Conservation (phyloP, 2,329 filamentous ascomycete genomes). For the Fusarium anguioides region DNA sequence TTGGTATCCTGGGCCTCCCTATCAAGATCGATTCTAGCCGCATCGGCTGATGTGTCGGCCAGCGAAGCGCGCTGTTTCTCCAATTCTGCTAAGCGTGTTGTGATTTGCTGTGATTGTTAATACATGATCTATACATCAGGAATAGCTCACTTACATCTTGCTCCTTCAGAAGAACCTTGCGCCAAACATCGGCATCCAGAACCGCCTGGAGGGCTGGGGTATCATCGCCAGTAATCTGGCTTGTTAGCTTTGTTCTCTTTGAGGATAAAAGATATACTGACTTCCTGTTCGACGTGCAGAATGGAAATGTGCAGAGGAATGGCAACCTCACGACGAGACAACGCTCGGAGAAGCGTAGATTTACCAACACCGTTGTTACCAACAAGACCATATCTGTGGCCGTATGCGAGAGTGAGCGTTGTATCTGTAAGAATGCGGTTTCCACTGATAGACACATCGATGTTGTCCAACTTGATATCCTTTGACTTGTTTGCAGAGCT, state of each 20-base stretch:
- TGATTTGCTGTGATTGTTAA: slow-evolving; percentile 73
- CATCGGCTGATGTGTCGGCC: slow-evolving; percentile 93
- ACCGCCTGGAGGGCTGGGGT: slow-evolving; percentile 95
- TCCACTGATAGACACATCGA: slow-evolving; percentile 93
- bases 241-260: slow-evolving; percentile 18
- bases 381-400: slow-evolving; percentile 94
- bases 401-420: slow-evolving; percentile 88
- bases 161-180: slow-evolving; percentile 91
- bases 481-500: slow-evolving; percentile 87
- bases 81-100: slow-evolving; percentile 76
- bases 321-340: slow-evolving; percentile 91
- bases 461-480: slow-evolving; percentile 97
- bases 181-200: slow-evolving; percentile 97
- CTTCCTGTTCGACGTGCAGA: slow-evolving; percentile 98
- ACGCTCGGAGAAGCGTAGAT: slow-evolving; percentile 90
- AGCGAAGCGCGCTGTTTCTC: slow-evolving; percentile 81
- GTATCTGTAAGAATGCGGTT: slow-evolving; percentile 91
- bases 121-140: background rate
- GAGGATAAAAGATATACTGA: slow-evolving; percentile 51
- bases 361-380: slow-evolving; percentile 99
- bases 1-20: slow-evolving; percentile 91
- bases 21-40: slow-evolving; percentile 84
- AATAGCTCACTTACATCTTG: slow-evolving; percentile 72
- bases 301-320: slow-evolving; percentile 99
- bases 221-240: slow-evolving; percentile 89